phyloP scores from a whole-genome alignment of 2,329 filamentous ascomycete species.

The Diaporthe vexans region DNA sequence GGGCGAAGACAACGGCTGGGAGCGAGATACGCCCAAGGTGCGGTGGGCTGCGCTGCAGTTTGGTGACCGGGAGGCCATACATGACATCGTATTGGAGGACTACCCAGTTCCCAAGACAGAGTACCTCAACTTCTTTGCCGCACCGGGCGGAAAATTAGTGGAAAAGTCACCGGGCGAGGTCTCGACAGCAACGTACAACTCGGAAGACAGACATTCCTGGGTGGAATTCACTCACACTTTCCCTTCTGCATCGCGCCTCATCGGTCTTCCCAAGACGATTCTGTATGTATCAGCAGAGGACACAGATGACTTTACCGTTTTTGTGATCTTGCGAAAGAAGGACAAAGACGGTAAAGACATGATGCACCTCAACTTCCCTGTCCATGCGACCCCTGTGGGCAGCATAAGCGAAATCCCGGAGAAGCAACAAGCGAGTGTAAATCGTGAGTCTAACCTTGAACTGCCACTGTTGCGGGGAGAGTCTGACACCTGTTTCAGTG shows the following conservation, averaged over 20 bases:
- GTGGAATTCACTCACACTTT: constrained; percentile 57
- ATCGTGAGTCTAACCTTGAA: constrained; percentile 40
- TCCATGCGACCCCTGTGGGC: constrained; percentile 46
- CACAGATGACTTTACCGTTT: constrained; percentile 60
- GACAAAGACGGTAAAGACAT: constrained; percentile 58
- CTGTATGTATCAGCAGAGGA: constrained; percentile 60
- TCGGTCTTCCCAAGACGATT: constrained; percentile 62
- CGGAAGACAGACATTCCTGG: constrained; percentile 47
- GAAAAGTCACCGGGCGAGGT: not conserved
- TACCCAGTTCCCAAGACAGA: constrained; percentile 53
- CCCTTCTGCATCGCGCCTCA: constrained; percentile 53
- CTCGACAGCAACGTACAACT: constrained; percentile 49
- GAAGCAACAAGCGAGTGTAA: constrained; percentile 56
- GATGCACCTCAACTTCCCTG: constrained; percentile 59
- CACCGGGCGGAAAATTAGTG: constrained; percentile 35
- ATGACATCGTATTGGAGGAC: constrained; percentile 51
- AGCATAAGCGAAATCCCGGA: constrained; percentile 48
- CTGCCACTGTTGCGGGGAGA: not conserved
- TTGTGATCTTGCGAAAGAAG: constrained; percentile 59
- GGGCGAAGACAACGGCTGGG: constrained; percentile 59
- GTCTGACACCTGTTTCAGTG: constrained; percentile 41
- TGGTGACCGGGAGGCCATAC: constrained; percentile 50
- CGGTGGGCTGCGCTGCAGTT: constrained; percentile 57
- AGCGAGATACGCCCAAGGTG: constrained; percentile 58
- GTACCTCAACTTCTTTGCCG: constrained; percentile 50